These are phyloP conservation scores for Colletotrichum sp. DNA, from an alignment of 2,329 filamentous ascomycete genomes.

Conservation along the genomic window DNA sequence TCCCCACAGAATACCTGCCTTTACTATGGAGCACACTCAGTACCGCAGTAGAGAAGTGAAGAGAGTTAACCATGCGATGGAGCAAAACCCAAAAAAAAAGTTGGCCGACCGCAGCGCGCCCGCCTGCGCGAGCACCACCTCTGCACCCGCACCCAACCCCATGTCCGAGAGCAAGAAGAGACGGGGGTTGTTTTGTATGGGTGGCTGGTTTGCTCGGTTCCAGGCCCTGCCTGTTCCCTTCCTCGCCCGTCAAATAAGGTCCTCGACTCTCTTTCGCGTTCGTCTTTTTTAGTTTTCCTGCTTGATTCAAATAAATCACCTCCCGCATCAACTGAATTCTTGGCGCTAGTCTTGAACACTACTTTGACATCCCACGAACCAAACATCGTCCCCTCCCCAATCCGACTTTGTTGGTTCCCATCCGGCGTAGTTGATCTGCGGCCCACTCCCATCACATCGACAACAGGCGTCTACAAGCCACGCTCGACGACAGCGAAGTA, in stretches of 20 bases:
- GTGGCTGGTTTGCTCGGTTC: not conserved
- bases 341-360: not conserved
- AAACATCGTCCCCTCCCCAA: not conserved
- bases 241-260: not conserved
- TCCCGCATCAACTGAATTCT: not conserved
- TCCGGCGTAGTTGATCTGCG: constrained; percentile 17
- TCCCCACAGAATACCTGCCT: not conserved
- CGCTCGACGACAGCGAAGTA: not conserved
- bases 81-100: not conserved
- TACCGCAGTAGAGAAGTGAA: not conserved
- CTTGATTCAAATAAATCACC: constrained; percentile 10
- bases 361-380: not conserved
- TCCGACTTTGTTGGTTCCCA: not conserved
- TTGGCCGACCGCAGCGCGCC: not conserved
- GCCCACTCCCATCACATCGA: not conserved
- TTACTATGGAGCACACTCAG: not conserved
- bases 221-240: not conserved
- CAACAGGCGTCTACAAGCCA: not conserved
- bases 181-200: not conserved
- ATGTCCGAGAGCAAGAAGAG: not conserved
- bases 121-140: not conserved
- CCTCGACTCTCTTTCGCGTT: not conserved
- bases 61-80: constrained; percentile 4
- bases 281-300: not conserved
- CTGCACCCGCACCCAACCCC: not conserved